Percentiles rank a stretch among this genome's conserved stretches.
Conservation (phyloP, 805 yeast species). For the Metschnikowia vanudenii region DNA sequence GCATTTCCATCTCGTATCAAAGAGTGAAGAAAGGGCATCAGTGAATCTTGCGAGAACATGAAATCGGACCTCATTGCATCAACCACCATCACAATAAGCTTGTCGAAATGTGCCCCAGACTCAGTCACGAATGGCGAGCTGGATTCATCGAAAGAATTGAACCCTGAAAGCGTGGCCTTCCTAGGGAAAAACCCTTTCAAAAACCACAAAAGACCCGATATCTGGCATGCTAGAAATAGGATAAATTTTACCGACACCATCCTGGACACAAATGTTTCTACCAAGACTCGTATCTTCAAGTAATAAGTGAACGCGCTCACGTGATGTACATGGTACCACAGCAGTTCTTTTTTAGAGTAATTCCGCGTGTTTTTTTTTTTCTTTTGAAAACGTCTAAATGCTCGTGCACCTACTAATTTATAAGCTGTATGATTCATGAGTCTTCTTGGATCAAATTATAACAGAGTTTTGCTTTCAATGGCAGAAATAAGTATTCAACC, state of each 20-base stretch:
- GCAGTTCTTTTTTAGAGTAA: no score
- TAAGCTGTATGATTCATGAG: no score
- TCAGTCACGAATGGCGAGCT: constrained; percentile 14
- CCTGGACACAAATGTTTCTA: not conserved
- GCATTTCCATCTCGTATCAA: constrained; percentile 68
- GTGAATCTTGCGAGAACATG: constrained; percentile 56
- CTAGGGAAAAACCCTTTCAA: constrained; percentile 88
- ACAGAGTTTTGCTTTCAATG: no score
- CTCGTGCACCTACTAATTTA: no score
- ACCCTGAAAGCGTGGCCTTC: constrained; percentile 72
- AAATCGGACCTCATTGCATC: constrained; percentile 94
- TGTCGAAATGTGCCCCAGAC: constrained; percentile 52
- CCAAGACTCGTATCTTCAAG: not conserved
- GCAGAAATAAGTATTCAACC: no score
- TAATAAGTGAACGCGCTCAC: not conserved
- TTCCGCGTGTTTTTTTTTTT: no score
- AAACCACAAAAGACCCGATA: constrained; percentile 57
- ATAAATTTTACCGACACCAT: not conserved
- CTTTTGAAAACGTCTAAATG: no score
- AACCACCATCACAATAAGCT: constrained; percentile 76
- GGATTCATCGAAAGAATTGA: constrained; percentile 30
- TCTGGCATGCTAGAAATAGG: constrained; percentile 19
- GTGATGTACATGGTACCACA: not conserved
- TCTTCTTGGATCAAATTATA: no score
- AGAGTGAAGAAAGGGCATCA: constrained; percentile 65